Evolutionary conservation across 83 land plant genomes (phyloP), one percentile per base, ranked within the genome.

Genomic region (Diphasiastrum complanatum): DNA sequence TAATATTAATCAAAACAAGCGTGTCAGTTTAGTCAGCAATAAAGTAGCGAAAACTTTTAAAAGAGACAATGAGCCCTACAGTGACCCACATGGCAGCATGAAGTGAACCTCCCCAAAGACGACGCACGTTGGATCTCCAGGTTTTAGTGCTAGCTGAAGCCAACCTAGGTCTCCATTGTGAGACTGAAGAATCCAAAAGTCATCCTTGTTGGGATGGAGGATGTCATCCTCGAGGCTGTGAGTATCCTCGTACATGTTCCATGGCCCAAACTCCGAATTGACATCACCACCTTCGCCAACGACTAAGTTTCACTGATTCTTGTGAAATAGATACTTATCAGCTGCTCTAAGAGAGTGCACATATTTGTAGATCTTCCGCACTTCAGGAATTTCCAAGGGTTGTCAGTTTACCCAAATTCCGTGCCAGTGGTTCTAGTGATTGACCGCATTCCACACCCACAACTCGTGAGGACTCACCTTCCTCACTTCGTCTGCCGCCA

Each of bases 391-490:
- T 3, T 60, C 47, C 1, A 53, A 36, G 8, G 79, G 79, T 14
- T 65, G 30, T 33, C 62, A 76, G n/a, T 61, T 49, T 52, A 35
- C 64, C 79, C 79, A 76, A 2, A 65, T 68, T 23, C 79, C 77
- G 32, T 76, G 79, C 79, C 79, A 76, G 72, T 76, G 76, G 66
- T 72, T 76, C 79, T 77, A 76, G 51, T 76, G 79, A 11, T 43
- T 66, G 20, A 28, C 47, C 5, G 75, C 59, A 50, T 76, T 73
- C 79, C 79, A 76, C 43, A 33, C 51, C 79, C 79, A 76, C 40
- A 72, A 46, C 1, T 76, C 79, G 16, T 67, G 71, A 1, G 77
- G 77, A n/a, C 72, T 72, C 1, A 76, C 35, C 66, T 72, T 69
- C 76, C 46, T 33, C 48, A 46, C 60, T 10, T 33, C 23, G 33